Evolutionary conservation across 1,284 basidiomycete species (phyloP), one percentile per base, ranked within the genome.

Genomic region (Melampsora larici-populina): DNA sequence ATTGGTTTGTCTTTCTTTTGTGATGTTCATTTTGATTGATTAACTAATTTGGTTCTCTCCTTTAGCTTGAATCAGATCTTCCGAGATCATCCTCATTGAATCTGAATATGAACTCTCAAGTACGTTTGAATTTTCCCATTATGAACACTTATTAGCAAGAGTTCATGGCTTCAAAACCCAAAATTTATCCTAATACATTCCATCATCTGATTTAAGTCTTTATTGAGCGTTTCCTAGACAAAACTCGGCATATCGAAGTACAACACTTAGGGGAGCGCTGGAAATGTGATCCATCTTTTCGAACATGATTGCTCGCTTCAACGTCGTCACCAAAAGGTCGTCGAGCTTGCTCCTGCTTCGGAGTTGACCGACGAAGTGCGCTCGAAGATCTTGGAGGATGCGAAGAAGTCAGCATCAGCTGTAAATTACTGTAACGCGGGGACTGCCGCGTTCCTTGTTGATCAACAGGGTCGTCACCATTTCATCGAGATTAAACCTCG

Each of bases 221-320:
- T n/a, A n/a, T n/a, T n/a, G n/a, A n/a, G n/a, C n/a, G n/a, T n/a
- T n/a, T n/a, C n/a, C n/a, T n/a, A 73, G 94, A 97, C 85, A 90
- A 91, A 79, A 96, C 96, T 13, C 90, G 94, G 81, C 95, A 98
- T 85, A 97, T 98, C 80, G 96, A 99, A 86, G 96, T 98, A 46
- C 96, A 99, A 86, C 85, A 97, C 76, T 88, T 99, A 70, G 96
- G 94, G 51, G 92, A n/a, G n/a, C n/a, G n/a, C n/a, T n/a, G n/a
- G n/a, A n/a, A n/a, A n/a, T n/a, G n/a, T n/a, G n/a, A n/a, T 99
- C 80, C 95, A 98, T 85, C 89, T 99, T 48, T 98, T 97, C 82
- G 96, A 98, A 85, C 93, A 96, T 84, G 96, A 99, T 85, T 99
- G 96, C 85, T 98, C 96, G 36, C 96, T 99, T 33, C 96, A 99